Percentiles rank a stretch among this genome's conserved stretches.
Evolutionary conservation across 176 grass and related monocot genomes (phyloP).

Genomic region (Carex pumila): DNA sequence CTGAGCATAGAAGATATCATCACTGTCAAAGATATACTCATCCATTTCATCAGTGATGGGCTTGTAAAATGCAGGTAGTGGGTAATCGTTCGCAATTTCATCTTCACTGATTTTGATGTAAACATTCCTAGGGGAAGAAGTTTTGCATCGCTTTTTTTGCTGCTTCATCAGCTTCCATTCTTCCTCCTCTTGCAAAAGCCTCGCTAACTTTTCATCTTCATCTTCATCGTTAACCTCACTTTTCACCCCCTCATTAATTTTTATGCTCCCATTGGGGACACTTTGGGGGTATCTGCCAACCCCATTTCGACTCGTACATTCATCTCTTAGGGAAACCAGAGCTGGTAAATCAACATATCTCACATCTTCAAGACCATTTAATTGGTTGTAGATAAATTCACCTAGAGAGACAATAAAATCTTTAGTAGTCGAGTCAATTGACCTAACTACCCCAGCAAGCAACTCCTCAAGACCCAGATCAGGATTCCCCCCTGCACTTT

Average conservation of each 20-base stretch:
- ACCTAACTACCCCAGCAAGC: conserved; percentile 88
- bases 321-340: conserved; percentile 84
- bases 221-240: conserved; percentile 35
- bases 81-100: conserved; percentile 97
- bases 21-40: conserved; percentile 89
- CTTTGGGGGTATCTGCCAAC: conserved; percentile 25
- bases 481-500: conserved; percentile 76
- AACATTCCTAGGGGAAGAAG: conserved; percentile 63
- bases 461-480: conserved; percentile 68
- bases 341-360: conserved; percentile 49
- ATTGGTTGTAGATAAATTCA: conserved; percentile 84
- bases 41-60: conserved; percentile 85
- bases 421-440: conserved; percentile 65
- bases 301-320: conserved; percentile 69
- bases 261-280: conserved; percentile 61
- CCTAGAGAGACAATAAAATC: conserved; percentile 86
- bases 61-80: conserved; percentile 94
- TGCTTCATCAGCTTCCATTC: conserved; percentile 96
- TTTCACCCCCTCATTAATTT: conserved; percentile 51
- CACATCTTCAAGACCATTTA: conserved; percentile 76
- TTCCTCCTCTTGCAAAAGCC: conserved; percentile 87
- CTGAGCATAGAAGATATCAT: conserved; percentile 50
- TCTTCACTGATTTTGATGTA: conserved; percentile 98
- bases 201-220: conserved; percentile 88
- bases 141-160: conserved; percentile 48